phyloP scores from a whole-genome alignment of 192 early-diverging fungal genomes.

The Gonapodya prolifera region DNA sequence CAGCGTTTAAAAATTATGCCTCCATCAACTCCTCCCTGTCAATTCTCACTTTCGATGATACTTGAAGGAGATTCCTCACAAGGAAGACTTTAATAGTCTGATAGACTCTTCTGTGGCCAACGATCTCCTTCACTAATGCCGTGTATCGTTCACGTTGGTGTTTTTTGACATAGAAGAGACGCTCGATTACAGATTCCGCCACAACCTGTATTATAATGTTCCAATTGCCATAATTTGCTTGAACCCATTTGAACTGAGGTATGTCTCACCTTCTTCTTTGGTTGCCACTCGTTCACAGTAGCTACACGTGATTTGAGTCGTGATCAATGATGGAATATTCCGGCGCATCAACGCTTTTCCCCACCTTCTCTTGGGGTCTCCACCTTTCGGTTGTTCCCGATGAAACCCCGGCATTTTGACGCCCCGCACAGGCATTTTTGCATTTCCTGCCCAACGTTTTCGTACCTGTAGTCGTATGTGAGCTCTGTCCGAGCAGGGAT shows the following conservation, averaged over 20 bases:
- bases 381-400: conserved; percentile 14
- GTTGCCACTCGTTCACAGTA: background rate
- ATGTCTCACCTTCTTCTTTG: background rate
- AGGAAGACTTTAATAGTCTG: background rate
- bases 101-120: background rate
- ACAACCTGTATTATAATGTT: background rate
- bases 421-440: conserved; percentile 60
- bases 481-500: conserved; percentile 54
- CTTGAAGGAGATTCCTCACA: background rate
- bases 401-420: conserved; percentile 47
- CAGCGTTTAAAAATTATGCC: no score
- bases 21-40: no score
- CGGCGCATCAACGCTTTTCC: no score
- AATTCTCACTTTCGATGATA: background rate
- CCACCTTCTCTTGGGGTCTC: background rate
- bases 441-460: conserved; percentile 37
- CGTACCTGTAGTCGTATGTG: conserved; percentile 79
- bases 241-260: background rate
- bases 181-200: background rate
- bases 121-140: background rate
- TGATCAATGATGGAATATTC: no score
- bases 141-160: background rate
- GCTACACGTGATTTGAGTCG: no score
- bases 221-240: background rate
- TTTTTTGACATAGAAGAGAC: background rate